Evolutionary conservation across 2,329 filamentous ascomycete species (phyloP).

Genomic region (Pseudogymnoascus sp.): DNA sequence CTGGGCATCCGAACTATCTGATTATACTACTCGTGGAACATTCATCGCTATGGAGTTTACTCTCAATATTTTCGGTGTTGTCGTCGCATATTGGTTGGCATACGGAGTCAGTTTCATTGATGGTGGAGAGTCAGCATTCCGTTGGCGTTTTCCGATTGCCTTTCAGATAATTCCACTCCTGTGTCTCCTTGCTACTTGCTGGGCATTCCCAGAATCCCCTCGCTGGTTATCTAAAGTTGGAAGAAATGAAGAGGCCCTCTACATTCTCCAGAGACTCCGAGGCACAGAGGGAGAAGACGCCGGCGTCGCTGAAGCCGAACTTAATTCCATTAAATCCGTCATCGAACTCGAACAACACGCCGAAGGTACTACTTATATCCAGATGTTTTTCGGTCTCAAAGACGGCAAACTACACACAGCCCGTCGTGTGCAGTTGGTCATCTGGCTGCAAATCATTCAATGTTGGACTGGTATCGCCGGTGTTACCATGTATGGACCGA

Average conservation of each 20-base stretch:
- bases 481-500: conserved; percentile 46
- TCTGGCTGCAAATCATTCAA: conserved; percentile 66
- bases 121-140: conserved; percentile 47
- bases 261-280: conserved; percentile 55
- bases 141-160: conserved; percentile 61
- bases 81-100: conserved; percentile 52
- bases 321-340: conserved; percentile 58
- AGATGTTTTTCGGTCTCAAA: not conserved
- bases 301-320: conserved; percentile 52
- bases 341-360: conserved; percentile 52
- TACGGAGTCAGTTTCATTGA: conserved; percentile 49
- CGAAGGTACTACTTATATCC: conserved; percentile 44
- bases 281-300: conserved; percentile 47
- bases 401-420: conserved; percentile 53
- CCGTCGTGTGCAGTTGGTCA: conserved; percentile 58
- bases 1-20: conserved; percentile 62
- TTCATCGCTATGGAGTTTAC: conserved; percentile 61
- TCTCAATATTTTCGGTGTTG: conserved; percentile 61
- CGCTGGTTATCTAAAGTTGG: conserved; percentile 60
- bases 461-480: conserved; percentile 64
- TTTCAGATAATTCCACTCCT: conserved; percentile 63
- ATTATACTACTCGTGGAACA: conserved; percentile 57
- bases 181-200: conserved; percentile 45
- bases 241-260: conserved; percentile 58
- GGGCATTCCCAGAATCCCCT: conserved; percentile 64